Conservation (phyloP, 2,329 filamentous ascomycete species). For the Periglandula ipomoeae region DNA sequence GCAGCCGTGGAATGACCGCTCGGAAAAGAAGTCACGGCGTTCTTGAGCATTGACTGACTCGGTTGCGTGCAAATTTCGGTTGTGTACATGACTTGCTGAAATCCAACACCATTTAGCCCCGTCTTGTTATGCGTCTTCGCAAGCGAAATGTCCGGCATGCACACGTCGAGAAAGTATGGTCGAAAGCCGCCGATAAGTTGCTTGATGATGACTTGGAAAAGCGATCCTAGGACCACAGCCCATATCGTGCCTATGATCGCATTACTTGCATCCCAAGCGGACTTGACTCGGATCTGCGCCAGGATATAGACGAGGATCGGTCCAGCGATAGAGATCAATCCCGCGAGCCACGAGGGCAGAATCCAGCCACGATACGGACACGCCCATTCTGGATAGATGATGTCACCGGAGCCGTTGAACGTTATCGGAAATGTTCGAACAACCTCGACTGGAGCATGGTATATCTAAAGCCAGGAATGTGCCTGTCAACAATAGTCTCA, state of each 20-base stretch:
- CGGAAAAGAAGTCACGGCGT: slow-evolving; percentile 56
- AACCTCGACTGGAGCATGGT: slow-evolving; percentile 43
- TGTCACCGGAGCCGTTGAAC: slow-evolving; percentile 46
- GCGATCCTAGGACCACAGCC: slow-evolving; percentile 45
- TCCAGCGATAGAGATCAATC: slow-evolving; percentile 44
- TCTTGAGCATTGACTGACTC: slow-evolving; percentile 45
- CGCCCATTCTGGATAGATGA: slow-evolving; percentile 55
- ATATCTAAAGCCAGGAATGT: slow-evolving; percentile 30
- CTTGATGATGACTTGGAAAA: slow-evolving; percentile 61
- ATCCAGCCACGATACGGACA: slow-evolving; percentile 56
- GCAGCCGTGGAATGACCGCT: slow-evolving; percentile 59
- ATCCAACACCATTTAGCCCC: slow-evolving; percentile 38
- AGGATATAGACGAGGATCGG: slow-evolving; percentile 48
- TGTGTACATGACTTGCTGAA: slow-evolving; percentile 53
- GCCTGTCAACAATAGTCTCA: not conserved
- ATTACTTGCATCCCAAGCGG: slow-evolving; percentile 52
- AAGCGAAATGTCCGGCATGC: slow-evolving; percentile 44
- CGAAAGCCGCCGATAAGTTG: slow-evolving; percentile 55
- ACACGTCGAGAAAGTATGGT: slow-evolving; percentile 56
- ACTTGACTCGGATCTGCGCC: slow-evolving; percentile 48
- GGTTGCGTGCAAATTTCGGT: slow-evolving; percentile 50
- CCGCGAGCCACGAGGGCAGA: slow-evolving; percentile 49
- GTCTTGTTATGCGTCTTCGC: slow-evolving; percentile 30
- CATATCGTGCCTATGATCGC: slow-evolving; percentile 53
- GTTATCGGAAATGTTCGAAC: slow-evolving; percentile 53